Evolutionary conservation across 306 rosid species (phyloP).

Genomic region (Castanospermum australe): DNA sequence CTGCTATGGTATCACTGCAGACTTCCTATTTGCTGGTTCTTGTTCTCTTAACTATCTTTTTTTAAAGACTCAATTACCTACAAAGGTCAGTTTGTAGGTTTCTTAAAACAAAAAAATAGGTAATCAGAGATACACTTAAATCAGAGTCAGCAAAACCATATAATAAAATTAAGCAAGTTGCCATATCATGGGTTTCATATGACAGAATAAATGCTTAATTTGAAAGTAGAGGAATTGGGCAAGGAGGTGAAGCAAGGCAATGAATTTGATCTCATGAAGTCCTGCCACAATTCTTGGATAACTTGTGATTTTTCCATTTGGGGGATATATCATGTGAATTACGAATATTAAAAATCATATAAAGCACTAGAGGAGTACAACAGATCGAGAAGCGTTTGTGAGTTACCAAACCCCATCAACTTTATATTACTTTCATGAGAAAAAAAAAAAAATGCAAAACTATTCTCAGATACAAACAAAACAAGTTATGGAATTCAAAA

Average conservation of each 20-base stretch:
- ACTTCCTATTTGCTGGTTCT: not conserved
- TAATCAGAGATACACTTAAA: not conserved
- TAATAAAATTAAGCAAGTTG: not conserved
- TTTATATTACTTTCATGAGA: not conserved
- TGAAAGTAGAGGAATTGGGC: not conserved
- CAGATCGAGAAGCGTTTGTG: not conserved
- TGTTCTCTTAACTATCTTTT: not conserved
- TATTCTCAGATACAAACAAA: not conserved
- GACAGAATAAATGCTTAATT: not conserved
- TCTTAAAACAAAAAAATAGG: not conserved
- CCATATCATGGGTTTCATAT: not conserved
- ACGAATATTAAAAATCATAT: not conserved
- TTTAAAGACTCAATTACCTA: not conserved
- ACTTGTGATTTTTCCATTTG: not conserved
- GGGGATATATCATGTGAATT: not conserved
- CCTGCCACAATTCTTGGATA: not conserved
- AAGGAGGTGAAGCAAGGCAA: not conserved
- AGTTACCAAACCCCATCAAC: not conserved
- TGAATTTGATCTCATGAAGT: not conserved
- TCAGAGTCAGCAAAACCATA: not conserved
- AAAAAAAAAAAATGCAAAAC: not conserved
- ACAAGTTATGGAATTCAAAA: not conserved
- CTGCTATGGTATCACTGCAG: constrained; percentile 34
- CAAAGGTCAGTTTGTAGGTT: not conserved
- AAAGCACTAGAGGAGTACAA: not conserved